These are phyloP conservation scores for Termitomyces sp. DNA, from an alignment of 768 basidiomycete species.

Conservation along the genomic window DNA sequence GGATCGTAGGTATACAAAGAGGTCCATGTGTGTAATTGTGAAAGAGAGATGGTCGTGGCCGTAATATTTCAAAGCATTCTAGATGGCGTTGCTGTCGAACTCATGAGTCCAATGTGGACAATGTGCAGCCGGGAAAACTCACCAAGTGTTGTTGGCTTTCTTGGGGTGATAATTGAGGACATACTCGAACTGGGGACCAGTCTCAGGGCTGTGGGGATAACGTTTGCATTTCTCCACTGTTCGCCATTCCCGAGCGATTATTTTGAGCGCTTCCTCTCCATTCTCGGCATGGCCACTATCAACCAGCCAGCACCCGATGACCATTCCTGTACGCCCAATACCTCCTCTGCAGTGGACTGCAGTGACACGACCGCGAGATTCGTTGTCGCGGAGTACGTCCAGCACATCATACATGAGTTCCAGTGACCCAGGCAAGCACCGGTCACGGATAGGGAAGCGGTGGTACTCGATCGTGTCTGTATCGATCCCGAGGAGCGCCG, in stretches of 20 bases:
- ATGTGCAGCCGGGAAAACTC: neutral
- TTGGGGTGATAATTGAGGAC: constrained; percentile 51
- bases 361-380: constrained; percentile 48
- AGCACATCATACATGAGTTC: constrained; percentile 58
- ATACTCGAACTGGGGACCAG: constrained; percentile 73
- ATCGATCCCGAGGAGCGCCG: constrained; percentile 51
- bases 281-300: constrained; percentile 56
- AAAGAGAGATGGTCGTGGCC: neutral
- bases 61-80: neutral
- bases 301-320: constrained; percentile 71
- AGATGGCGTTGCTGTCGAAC: neutral
- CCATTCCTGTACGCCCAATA: constrained; percentile 65
- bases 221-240: constrained; percentile 73
- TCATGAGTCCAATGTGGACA: too few species aligned
- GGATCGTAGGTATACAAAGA: neutral
- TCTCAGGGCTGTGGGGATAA: constrained; percentile 75
- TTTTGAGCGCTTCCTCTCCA: constrained; percentile 57
- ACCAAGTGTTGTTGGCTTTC: constrained; percentile 1
- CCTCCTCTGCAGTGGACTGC: constrained; percentile 81
- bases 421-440: constrained; percentile 55
- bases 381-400: constrained; percentile 54
- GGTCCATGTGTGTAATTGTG: neutral
- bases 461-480: constrained; percentile 60
- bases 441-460: constrained; percentile 74
- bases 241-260: constrained; percentile 68